phyloP scores from a whole-genome alignment of 75 land plant species.

The Chamaecyparis obtusa region DNA sequence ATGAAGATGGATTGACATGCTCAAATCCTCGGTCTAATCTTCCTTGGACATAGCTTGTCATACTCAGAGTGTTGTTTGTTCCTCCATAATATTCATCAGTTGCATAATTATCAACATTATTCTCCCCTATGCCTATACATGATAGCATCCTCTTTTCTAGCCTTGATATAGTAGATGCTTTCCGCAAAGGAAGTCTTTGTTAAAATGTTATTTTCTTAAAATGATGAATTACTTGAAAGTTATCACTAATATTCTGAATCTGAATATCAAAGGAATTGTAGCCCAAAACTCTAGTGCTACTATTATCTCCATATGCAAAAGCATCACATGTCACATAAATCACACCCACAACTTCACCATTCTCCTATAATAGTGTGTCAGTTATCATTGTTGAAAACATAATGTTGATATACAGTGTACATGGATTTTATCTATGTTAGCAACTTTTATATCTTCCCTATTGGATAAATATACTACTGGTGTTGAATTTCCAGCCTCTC shows the following conservation, averaged over 20 bases:
- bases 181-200: not conserved
- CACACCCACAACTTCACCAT: slow-evolving; percentile 55
- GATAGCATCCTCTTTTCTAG: not conserved
- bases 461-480: too few relatives aligned
- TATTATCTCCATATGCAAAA: not conserved
- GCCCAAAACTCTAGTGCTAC: not conserved
- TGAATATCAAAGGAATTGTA: not conserved
- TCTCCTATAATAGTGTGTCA: slow-evolving; percentile 61
- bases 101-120: not conserved
- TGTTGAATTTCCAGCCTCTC: too few relatives aligned
- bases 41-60: too few relatives aligned
- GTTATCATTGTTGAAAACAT: slow-evolving; percentile 60
- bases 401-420: too few relatives aligned
- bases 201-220: not conserved
- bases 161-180: not conserved
- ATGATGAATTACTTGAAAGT: not conserved
- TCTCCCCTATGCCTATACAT: not conserved
- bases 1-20: too few relatives aligned
- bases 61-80: too few relatives aligned
- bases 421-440: too few relatives aligned
- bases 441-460: too few relatives aligned
- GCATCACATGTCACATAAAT: slow-evolving; percentile 46
- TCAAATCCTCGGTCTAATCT: too few relatives aligned
- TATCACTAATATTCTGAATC: not conserved
- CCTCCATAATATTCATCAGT: not conserved